Conservation (phyloP, 1,284 basidiomycete genomes). For the Melampsora americana region DNA sequence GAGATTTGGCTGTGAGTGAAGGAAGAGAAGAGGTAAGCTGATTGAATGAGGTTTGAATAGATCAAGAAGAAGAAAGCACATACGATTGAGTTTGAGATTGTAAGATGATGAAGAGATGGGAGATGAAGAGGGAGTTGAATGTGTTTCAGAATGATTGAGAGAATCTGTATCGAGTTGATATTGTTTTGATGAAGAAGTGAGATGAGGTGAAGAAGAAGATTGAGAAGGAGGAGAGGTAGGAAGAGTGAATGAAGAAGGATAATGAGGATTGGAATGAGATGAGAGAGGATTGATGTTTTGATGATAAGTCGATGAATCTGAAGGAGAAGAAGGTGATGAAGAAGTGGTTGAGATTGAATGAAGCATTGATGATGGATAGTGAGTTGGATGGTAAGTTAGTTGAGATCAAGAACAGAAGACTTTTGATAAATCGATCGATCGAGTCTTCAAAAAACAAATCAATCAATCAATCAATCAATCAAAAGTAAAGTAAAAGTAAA, state of each 20-base stretch:
- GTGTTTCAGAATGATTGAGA: too few species aligned
- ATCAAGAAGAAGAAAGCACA: neutral
- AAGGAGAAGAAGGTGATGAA: neutral
- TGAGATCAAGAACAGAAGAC: too few species aligned
- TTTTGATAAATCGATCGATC: too few species aligned
- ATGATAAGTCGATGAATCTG: neutral
- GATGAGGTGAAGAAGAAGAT: too few species aligned
- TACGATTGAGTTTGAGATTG: neutral
- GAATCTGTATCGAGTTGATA: neutral
- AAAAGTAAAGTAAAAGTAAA: neutral
- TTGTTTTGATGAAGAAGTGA: neutral
- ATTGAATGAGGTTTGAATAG: neutral
- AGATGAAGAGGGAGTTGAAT: too few species aligned
- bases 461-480: too few species aligned
- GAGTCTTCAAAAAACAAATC: too few species aligned
- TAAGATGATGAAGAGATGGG: neutral
- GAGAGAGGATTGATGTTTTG: neutral
- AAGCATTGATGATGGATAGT: neutral
- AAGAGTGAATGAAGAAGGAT: neutral
- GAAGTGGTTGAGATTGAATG: neutral
- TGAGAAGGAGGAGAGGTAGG: neutral
- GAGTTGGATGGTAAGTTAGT: neutral
- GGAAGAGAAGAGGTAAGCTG: neutral
- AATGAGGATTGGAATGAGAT: neutral
- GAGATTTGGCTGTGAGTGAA: constrained; percentile 1